Evolutionary conservation across 768 basidiomycete genomes (phyloP), one percentile per base, ranked within the genome.

Genomic region (Russula compacta): DNA sequence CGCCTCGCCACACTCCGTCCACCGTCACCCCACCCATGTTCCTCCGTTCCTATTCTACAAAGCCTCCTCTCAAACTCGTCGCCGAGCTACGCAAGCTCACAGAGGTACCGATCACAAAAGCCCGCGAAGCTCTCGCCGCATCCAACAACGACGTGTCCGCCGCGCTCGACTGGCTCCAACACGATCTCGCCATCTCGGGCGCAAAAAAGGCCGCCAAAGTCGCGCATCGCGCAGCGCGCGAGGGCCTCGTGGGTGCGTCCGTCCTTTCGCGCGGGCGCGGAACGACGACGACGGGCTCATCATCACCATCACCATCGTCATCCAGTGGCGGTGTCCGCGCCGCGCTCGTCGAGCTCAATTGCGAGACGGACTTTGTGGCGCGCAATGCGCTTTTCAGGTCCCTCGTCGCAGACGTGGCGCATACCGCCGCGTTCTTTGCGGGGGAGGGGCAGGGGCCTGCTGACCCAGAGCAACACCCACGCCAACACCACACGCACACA

Each of bases 311-410:
- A n/a, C n/a, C n/a, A n/a, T n/a, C n/a, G n/a, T n/a, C n/a, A n/a
- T n/a, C n/a, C n/a, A n/a, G 24, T 9, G 79, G 78, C 1, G 78
- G 81, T 42, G 73, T 89, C 39, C 82, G 90, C 40, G 92, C 89
- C 11, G 85, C 87, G 19, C 88, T 97, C 81, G 77, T 98, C 59
- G 95, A 98, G 73, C 77, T 97, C 63, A 92, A 91, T 67, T 98
- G 95, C 76, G 95, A 98, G 76, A 97, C 95, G 55, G 95, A 98
- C 75, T 98, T 97, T 70, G 95, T 98, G 33, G 91, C 85, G 24
- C 76, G 90, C 65, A 95, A 92, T 67, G 82, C 86, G 60, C 76
- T 92, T 12, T 98, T 98, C 68, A 78, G 83, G 15, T 78, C 79
- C 56, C 81, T 95, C 42, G 87, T 89, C 12, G 78, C 79, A 43